phyloP scores from a whole-genome alignment of 441 rosid genomes.

The Geranium incanum region DNA sequence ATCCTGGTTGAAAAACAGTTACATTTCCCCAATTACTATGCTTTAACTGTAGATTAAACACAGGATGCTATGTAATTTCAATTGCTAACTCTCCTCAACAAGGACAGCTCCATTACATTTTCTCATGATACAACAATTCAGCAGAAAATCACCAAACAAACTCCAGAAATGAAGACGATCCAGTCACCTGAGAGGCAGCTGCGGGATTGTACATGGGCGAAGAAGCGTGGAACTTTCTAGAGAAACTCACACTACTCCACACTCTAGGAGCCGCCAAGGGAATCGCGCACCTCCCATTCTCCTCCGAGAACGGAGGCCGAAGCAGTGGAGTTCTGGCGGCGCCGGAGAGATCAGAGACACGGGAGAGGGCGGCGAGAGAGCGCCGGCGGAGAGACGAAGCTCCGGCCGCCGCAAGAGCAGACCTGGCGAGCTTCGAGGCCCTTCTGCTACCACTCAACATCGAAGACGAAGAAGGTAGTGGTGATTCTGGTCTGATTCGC shows the following conservation, averaged over 20 bases:
- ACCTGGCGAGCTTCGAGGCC: slow-evolving; percentile 1
- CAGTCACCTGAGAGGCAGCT: not conserved
- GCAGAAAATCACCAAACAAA: not conserved
- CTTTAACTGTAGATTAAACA: not conserved
- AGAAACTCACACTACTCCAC: not conserved
- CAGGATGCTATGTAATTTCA: not conserved
- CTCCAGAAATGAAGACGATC: not conserved
- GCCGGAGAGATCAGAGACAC: not conserved
- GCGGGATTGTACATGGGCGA: not conserved
- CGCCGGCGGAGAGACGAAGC: not conserved
- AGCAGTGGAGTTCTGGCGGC: not conserved
- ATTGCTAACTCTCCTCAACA: not conserved
- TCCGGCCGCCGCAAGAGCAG: not conserved
- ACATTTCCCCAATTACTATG: not conserved
- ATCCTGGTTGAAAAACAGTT: not conserved
- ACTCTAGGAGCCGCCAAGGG: slow-evolving; percentile 1
- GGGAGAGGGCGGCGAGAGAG: not conserved
- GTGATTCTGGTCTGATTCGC: not conserved
- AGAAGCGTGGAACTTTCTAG: slow-evolving; percentile 6
- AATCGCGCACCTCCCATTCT: not conserved
- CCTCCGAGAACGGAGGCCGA: not conserved
- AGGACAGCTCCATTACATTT: not conserved
- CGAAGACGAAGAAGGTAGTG: not conserved
- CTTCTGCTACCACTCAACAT: slow-evolving; percentile 6
- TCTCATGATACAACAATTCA: not conserved